phyloP scores from a whole-genome alignment of 1,139 yeast genomes.

The Zygosaccharomyces pseudobailii region DNA sequence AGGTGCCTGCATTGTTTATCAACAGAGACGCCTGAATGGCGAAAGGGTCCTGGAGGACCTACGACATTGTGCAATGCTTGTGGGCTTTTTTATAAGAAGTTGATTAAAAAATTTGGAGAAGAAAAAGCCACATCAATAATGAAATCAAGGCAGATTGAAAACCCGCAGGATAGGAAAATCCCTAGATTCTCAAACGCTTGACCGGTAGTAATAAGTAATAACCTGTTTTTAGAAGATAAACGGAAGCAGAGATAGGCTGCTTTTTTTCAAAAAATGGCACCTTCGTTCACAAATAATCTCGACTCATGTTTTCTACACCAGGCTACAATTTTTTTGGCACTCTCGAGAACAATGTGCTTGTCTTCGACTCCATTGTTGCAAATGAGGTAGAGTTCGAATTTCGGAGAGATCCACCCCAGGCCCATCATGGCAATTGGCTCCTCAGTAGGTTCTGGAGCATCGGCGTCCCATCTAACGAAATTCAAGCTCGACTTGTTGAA shows the following conservation, averaged over 20 bases:
- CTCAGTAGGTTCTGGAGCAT: slow-evolving; percentile 14
- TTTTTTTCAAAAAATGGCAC: slow-evolving; percentile 45
- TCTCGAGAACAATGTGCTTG: slow-evolving; percentile 45
- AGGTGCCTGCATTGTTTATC: slow-evolving; percentile 68
- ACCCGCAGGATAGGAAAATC: slow-evolving; percentile 18
- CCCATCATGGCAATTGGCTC: slow-evolving; percentile 37
- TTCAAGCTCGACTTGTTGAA: slow-evolving; percentile 24
- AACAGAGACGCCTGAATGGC: slow-evolving; percentile 88
- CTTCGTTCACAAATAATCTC: slow-evolving; percentile 55
- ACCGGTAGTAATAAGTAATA: not conserved
- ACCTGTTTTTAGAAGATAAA: not conserved
- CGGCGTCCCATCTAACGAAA: slow-evolving; percentile 36
- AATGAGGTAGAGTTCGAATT: slow-evolving; percentile 52
- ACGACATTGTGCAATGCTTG: slow-evolving; percentile 86
- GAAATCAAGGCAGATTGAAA: slow-evolving; percentile 17
- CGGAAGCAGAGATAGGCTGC: not conserved
- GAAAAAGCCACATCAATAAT: slow-evolving; percentile 20
- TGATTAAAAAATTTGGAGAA: slow-evolving; percentile 22
- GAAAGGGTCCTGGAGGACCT: slow-evolving; percentile 83
- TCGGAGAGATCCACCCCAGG: slow-evolving; percentile 52
- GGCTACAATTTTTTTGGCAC: slow-evolving; percentile 48
- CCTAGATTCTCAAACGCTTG: slow-evolving; percentile 7
- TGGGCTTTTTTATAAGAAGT: slow-evolving; percentile 51
- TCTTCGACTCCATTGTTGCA: slow-evolving; percentile 45
- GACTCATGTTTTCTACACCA: slow-evolving; percentile 59